Percentiles rank a stretch among this genome's conserved stretches.
Evolutionary conservation across 2,329 filamentous ascomycete genomes (phyloP).

Genomic region (Claviceps lovelessii): DNA sequence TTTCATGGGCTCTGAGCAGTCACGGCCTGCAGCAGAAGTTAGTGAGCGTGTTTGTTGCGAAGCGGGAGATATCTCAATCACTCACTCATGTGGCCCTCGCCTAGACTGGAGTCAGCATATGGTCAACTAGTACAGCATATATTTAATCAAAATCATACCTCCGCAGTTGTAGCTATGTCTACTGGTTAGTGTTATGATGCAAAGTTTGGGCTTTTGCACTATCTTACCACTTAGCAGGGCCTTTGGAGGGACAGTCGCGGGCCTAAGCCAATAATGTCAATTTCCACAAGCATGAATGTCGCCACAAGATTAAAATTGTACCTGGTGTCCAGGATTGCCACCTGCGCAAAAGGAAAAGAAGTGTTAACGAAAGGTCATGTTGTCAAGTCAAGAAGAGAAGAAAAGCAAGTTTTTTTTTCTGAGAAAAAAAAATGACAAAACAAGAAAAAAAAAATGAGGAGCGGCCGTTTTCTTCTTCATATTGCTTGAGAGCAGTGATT

Average conservation of each 20-base stretch:
- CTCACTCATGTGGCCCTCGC: conserved; percentile 66
- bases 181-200: conserved; percentile 9
- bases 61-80: conserved; percentile 9
- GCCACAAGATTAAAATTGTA: conserved; percentile 28
- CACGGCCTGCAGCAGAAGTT: conserved; percentile 47
- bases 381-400: not conserved
- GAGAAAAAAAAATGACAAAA: not conserved
- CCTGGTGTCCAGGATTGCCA: conserved; percentile 61
- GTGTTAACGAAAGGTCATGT: not conserved
- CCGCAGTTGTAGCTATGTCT: conserved; percentile 66
- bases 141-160: conserved; percentile 35
- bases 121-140: not conserved
- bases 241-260: conserved; percentile 75
- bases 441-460: not conserved
- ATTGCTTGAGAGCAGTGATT: not conserved
- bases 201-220: not conserved
- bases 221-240: conserved; percentile 65
- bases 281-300: conserved; percentile 4
- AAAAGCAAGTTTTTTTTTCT: no score
- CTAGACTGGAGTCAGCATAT: conserved; percentile 19
- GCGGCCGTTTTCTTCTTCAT: not conserved
- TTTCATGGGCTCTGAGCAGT: conserved; percentile 80
- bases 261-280: conserved; percentile 36
- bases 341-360: conserved; percentile 29
- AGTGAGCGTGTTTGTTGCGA: not conserved